These are phyloP conservation scores for Daphne laureola DNA, from an alignment of 441 rosid species.

Conservation along the genomic window DNA sequence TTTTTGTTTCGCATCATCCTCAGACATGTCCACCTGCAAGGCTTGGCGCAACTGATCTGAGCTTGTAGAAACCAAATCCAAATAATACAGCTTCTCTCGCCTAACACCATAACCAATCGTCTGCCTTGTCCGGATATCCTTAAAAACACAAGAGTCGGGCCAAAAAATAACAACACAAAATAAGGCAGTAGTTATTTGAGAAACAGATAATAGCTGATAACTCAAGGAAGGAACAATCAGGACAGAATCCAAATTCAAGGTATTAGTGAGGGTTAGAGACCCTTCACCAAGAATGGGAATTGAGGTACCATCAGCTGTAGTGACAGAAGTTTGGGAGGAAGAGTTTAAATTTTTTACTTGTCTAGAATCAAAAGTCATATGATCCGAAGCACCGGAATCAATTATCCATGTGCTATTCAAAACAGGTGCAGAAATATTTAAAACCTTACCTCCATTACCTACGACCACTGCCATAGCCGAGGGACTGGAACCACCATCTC, in stretches of 20 bases:
- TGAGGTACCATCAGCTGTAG: not conserved
- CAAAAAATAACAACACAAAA: conserved; percentile 7
- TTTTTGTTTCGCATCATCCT: not conserved
- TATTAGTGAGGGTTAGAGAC: not conserved
- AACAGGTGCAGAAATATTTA: not conserved
- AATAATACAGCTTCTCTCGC: not conserved
- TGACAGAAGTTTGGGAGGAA: not conserved
- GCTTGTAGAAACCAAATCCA: not conserved
- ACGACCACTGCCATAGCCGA: not conserved
- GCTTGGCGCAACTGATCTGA: not conserved
- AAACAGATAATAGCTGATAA: not conserved
- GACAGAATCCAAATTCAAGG: conserved; percentile 1
- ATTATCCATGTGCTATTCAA: conserved; percentile 2
- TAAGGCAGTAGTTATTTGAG: not conserved
- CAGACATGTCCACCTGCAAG: not conserved
- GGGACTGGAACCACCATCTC: not conserved
- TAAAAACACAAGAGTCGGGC: conserved; percentile 1
- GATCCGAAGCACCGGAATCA: conserved; percentile 2
- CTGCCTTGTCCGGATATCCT: not conserved
- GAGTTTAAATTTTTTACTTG: not conserved
- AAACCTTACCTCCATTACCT: not conserved
- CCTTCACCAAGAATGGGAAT: not conserved
- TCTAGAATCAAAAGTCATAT: conserved; percentile 8
- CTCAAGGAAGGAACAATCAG: not conserved
- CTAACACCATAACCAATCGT: conserved; percentile 8